Base-by-base conservation (phyloP, 2,329 filamentous ascomycete genomes). In the Reticulascus tulasneorum region DNA sequence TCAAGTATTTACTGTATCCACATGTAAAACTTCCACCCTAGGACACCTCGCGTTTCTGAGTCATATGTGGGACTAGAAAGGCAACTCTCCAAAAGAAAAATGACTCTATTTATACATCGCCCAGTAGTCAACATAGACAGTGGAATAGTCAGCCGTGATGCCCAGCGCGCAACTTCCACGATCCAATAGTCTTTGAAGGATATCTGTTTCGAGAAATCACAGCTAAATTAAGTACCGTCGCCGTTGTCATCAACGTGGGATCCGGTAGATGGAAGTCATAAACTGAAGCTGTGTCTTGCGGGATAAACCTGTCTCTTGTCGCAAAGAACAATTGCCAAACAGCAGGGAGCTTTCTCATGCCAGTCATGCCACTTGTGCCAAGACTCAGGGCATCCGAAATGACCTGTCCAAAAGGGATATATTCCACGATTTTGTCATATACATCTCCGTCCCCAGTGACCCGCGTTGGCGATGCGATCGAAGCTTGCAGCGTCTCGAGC, bases 261-360 rank as follows among this genome's bases (percentile, higher is more conserved):
- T 44, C 40, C 3, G 40, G 40, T 4, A 18, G 11, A 10, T 33
- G 20, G 10, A 41, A 44, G 19, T 41, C 37, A 34, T 44, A 37
- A 19, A 41, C 38, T 0, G 37, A 43, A 9, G 29, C 20, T 12
- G 33, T 40, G 11, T 23, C 18, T 12, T 41, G 29, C 1, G 33
- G 26, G 4, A 41, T 15, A 2, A 24, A 24, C 5, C 33, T 22
- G 4, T 29, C 23, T n/a, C 29, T 40, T 10, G 37, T 28, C 13
- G 33, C 33, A 13, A 44, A 35, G 15, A 44, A 27, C n/a, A 37
- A 11, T 28, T 27, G 29, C 3, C 39, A 37, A 5, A 34, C n/a
- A n/a, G n/a, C n/a, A n/a, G n/a, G n/a, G n/a, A n/a, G n/a, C n/a
- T n/a, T n/a, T n/a, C n/a, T n/a, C 12, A 20, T 41, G 37, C n/a